A percentile compares a stretch with the other conserved stretches of the same genome.
Evolutionary conservation across 2,329 filamentous ascomycete genomes (phyloP).

Genomic region (Sordariomycetes sp.): DNA sequence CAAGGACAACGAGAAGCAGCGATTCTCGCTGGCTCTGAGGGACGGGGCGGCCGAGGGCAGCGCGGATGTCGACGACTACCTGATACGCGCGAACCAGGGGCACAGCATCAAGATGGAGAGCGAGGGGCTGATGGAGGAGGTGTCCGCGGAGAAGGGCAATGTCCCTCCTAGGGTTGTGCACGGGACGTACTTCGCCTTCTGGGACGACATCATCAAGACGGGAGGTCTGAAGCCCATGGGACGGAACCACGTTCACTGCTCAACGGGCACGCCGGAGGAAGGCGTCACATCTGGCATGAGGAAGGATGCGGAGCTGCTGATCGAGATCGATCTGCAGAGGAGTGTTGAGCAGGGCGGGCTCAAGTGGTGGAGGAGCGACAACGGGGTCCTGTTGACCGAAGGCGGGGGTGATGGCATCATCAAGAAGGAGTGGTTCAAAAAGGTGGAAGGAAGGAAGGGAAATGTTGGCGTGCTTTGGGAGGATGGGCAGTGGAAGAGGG

Average conservation of each 20-base stretch:
- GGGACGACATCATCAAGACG: slow-evolving; percentile 61
- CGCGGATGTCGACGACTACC: slow-evolving; percentile 54
- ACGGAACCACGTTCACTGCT: slow-evolving; percentile 85
- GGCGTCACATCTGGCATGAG: slow-evolving; percentile 75
- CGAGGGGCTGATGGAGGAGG: slow-evolving; percentile 59
- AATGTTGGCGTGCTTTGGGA: slow-evolving; percentile 60
- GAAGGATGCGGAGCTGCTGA: slow-evolving; percentile 62
- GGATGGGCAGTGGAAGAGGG: slow-evolving; percentile 55
- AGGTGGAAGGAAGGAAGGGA: slow-evolving; percentile 54
- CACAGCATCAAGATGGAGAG: slow-evolving; percentile 73
- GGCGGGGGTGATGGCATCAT: slow-evolving; percentile 46
- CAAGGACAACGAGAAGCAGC: slow-evolving; percentile 75
- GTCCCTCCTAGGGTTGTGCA: slow-evolving; percentile 67
- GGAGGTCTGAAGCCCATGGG: slow-evolving; percentile 77
- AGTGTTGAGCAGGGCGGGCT: slow-evolving; percentile 52
- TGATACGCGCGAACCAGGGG: slow-evolving; percentile 93
- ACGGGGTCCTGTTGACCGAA: slow-evolving; percentile 65
- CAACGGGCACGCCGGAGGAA: slow-evolving; percentile 56
- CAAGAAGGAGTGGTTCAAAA: slow-evolving; percentile 62
- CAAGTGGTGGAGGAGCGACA: slow-evolving; percentile 72
- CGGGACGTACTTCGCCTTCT: slow-evolving; percentile 79
- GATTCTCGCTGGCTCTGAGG: slow-evolving; percentile 67
- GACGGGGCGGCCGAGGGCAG: slow-evolving; percentile 14
- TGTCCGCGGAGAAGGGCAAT: slow-evolving; percentile 49
- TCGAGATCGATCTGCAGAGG: slow-evolving; percentile 64